Base-by-base conservation (phyloP, 306 rosid species). In the Prosopis cineraria region DNA sequence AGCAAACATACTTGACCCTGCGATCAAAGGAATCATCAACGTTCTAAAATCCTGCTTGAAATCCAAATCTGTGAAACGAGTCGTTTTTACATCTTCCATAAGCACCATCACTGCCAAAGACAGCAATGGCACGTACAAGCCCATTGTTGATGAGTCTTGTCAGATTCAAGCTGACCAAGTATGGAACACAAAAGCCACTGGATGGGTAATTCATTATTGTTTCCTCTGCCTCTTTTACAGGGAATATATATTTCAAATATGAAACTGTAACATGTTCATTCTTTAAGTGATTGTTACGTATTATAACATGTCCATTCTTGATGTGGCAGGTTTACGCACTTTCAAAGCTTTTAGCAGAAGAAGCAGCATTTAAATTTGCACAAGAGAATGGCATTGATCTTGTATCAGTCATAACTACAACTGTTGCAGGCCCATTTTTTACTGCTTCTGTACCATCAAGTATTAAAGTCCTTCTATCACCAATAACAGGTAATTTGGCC, bases 31-130 rank as follows among this genome's bases (percentile, higher is more conserved):
- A 24, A 79, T 84, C 50, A 20, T 82, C 11, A 89, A 79, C 78
- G 39, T 90, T 64, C 78, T 90, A 2, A 84, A 77, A 48, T 66
- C 94, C 11, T 88, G 94, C 81, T 25, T 76, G 84, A 82, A 86
- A 62, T 88, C 89, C 2, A 70, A 72, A 50, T 82, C 94, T 12
- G 89, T 90, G 80, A 90, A 81, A 70, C 83, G 85, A 75, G 94
- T 90, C 34, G 87, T 90, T 39, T 69, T 90, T 79, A 90, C 91
- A n/a, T 90, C 94, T 77, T 87, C 94, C 43, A 82, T 86, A 10
- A 90, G 91, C 39, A 86, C 91, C 6, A 45, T 86, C 58, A 90
- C 88, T 1, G 94, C 89, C 43, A 80, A 68, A 81, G 88, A 90
- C 34, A 78, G 14, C 34, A 8, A 63, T 68, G 90, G 79, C 40